Percentiles rank a stretch among this genome's conserved stretches.
These are phyloP conservation scores for Sporothrix mexicana DNA, from an alignment of 2,329 filamentous ascomycete species.

Conservation along the genomic window DNA sequence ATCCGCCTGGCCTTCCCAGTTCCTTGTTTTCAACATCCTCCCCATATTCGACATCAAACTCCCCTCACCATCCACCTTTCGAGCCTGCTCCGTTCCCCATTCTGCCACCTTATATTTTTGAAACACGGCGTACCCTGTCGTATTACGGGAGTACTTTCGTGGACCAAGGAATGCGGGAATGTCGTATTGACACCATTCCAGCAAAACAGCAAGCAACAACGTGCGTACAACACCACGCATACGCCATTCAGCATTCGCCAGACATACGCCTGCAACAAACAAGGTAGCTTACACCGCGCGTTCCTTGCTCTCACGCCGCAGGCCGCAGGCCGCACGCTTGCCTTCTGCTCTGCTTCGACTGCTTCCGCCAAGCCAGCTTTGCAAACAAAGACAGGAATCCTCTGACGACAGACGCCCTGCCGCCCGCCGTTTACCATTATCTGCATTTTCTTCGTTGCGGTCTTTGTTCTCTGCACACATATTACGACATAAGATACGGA, in stretches of 20 bases:
- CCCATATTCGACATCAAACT: not conserved
- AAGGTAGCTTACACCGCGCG: slow-evolving; percentile 8
- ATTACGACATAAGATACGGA: too few relatives aligned
- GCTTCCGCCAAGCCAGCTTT: slow-evolving; percentile 23
- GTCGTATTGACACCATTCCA: slow-evolving; percentile 32
- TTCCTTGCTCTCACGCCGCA: slow-evolving; percentile 19
- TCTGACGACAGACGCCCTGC: slow-evolving; percentile 10
- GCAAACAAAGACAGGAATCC: slow-evolving; percentile 2
- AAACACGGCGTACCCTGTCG: slow-evolving; percentile 29
- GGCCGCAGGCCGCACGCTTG: not conserved
- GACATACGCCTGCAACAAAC: slow-evolving; percentile 14
- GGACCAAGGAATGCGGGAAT: slow-evolving; percentile 29
- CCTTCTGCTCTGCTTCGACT: not conserved
- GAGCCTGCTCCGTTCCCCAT: not conserved
- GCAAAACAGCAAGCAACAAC: slow-evolving; percentile 10
- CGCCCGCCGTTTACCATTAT: not conserved
- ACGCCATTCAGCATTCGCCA: slow-evolving; percentile 1
- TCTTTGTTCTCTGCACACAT: not conserved
- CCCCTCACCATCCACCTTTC: slow-evolving; percentile 7
- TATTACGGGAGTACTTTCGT: slow-evolving; percentile 3
- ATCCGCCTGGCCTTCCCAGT: slow-evolving; percentile 15
- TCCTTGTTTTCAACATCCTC: not conserved
- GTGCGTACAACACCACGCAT: slow-evolving; percentile 7
- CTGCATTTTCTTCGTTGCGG: too few relatives aligned
- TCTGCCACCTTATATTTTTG: slow-evolving; percentile 24